Evolutionary conservation across 257 asterid genomes (phyloP), one percentile per base, ranked within the genome.

Genomic region (Petunia axillaris): DNA sequence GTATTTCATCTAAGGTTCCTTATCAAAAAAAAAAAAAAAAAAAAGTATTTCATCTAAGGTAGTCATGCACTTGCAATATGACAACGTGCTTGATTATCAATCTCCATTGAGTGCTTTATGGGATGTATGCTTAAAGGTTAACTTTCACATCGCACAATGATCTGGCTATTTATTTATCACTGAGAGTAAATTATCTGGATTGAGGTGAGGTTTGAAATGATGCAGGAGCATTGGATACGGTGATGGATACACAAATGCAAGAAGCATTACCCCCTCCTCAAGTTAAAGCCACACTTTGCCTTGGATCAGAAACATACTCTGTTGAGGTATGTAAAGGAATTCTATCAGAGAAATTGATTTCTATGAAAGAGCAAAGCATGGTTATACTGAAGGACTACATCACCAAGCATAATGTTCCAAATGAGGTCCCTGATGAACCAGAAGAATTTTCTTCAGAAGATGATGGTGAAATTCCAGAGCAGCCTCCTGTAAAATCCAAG

Each of bases 351-450:
- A 97, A 95, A 81, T 62, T 95, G 82, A 76, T 41, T 71, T 87
- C 93, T 1, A 89, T 93, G 84, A 95, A 91, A 87, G 97, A 90
- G 86, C 94, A 91, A 86, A 91, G 94, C 91, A 95, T 95, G 98
- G 77, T 79, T 83, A 71, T 95, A 80, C 83, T 95, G 40, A 95
- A 95, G 88, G 97, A 92, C 55, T 95, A 90, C 86, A 93, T 95
- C 70, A 91, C 97, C 5, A 90, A 87, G 84, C 91, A 95, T 64
- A 93, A 92, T 75, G 90, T 89, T 75, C 97, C 97, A 8, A 90
- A 87, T 66, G 97, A 93, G 53, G 96, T 90, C 68, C 99, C 97
- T 53, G 97, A 95, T 79, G 99, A 93, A 41, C 85, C 88, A 0
- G 99, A 95, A 43, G 98, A 91, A 52, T 75, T 90, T 77, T 91